Evolutionary conservation across 164 flowering plant species (phyloP).

Genomic region (Vitis rotundifolia): DNA sequence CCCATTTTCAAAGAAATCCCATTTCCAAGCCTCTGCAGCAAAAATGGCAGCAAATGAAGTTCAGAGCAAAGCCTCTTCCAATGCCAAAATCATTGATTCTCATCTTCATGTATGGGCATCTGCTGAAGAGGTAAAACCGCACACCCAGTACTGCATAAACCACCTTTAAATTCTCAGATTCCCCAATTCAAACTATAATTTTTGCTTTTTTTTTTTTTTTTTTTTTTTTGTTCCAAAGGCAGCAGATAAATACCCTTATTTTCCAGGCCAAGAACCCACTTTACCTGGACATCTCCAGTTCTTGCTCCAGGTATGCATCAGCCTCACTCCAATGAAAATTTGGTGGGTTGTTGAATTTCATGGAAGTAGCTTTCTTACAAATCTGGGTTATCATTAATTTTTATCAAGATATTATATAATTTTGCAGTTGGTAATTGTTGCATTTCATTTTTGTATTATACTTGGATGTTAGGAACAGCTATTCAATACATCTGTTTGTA

Average conservation of each 20-base stretch:
- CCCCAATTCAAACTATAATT: not conserved
- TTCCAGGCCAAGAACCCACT: conserved; percentile 90
- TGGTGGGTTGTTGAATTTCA: not conserved
- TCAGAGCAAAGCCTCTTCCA: conserved; percentile 4
- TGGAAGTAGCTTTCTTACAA: not conserved
- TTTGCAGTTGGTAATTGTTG: too few relatives aligned
- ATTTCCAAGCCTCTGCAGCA: conserved; percentile 13
- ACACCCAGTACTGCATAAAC: too few relatives aligned
- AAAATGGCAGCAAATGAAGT: conserved; percentile 26
- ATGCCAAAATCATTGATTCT: conserved; percentile 63
- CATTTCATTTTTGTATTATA: too few relatives aligned
- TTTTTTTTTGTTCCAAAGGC: conserved; percentile 34
- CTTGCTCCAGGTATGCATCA: conserved; percentile 60
- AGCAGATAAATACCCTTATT: conserved; percentile 71
- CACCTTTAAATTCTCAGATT: not conserved
- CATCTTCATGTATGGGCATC: conserved; percentile 95
- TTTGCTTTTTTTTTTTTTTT: not conserved
- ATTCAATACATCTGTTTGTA: too few relatives aligned
- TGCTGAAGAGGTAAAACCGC: conserved; percentile 59
- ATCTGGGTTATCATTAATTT: too few relatives aligned
- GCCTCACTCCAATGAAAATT: not conserved
- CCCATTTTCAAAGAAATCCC: conserved; percentile 7
- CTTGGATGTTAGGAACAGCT: too few relatives aligned
- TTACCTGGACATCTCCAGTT: conserved; percentile 67
- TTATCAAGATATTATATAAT: too few relatives aligned